Conservation (phyloP, 805 yeast genomes). For the Ogataea zsoltii region DNA sequence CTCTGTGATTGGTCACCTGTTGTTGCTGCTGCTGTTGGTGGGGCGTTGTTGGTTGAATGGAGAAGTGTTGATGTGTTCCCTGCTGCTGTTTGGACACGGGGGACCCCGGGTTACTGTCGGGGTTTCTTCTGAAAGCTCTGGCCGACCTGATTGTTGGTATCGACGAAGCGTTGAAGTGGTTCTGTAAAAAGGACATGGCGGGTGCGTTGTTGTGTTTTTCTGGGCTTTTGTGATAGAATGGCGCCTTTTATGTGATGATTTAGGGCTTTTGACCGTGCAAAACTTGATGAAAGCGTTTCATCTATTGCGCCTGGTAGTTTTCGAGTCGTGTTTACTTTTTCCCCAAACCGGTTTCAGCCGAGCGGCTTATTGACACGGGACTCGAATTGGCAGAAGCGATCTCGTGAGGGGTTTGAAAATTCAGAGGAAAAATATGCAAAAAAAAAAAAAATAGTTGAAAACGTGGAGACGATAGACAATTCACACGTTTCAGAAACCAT, state of each 20-base stretch:
- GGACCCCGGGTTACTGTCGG: constrained; percentile 26
- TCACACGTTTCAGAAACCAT: not conserved
- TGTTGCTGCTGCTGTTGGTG: constrained; percentile 18
- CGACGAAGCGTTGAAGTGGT: constrained; percentile 32
- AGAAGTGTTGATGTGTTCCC: constrained; percentile 11
- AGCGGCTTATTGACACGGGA: not conserved
- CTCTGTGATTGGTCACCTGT: constrained; percentile 51
- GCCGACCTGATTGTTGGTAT: constrained; percentile 38
- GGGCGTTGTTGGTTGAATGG: constrained; percentile 7
- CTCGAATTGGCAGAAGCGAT: not conserved
- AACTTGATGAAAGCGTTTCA: constrained; percentile 2
- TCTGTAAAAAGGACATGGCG: constrained; percentile 30
- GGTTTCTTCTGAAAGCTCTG: constrained; percentile 34
- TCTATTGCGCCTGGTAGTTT: constrained; percentile 6
- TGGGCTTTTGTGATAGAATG: no score
- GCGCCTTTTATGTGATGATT: no score
- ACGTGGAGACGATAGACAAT: no score
- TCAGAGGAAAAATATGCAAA: no score
- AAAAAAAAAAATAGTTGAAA: no score
- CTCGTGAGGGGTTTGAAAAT: not conserved
- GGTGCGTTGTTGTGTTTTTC: not conserved
- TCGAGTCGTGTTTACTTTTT: constrained; percentile 20
- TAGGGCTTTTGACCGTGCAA: no score
- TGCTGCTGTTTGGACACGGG: constrained; percentile 24
- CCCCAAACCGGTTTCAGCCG: constrained; percentile 6